Percentiles rank a stretch among this genome's conserved stretches.
Conservation (phyloP, 768 basidiomycete species). For the Cyclocybe aegerita region DNA sequence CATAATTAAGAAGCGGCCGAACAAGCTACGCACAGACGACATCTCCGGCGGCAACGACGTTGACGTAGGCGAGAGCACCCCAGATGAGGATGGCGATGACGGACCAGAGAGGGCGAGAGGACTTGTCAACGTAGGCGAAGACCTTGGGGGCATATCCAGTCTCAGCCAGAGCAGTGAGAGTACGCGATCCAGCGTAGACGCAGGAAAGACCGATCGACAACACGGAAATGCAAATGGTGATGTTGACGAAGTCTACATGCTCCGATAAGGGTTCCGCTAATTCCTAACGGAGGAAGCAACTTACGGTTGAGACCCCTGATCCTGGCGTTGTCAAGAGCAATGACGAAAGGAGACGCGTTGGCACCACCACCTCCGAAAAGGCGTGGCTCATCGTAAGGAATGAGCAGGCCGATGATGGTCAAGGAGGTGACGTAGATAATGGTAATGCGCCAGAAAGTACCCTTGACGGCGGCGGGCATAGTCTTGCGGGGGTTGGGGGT, state of each 20-base stretch:
- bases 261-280: not conserved
- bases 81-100: constrained; percentile 35
- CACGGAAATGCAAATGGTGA: constrained; percentile 45
- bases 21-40: constrained; percentile 33
- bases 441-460: constrained; percentile 49
- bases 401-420: constrained; percentile 40
- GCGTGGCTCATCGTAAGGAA: constrained; percentile 36
- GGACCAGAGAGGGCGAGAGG: constrained; percentile 42
- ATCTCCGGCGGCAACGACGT: constrained; percentile 32
- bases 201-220: constrained; percentile 45
- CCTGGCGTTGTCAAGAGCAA: constrained; percentile 36
- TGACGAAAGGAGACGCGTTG: constrained; percentile 47
- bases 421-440: constrained; percentile 44
- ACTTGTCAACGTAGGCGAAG: constrained; percentile 47
- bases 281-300: constrained; percentile 7
- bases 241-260: constrained; percentile 36
- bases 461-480: constrained; percentile 46
- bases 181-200: constrained; percentile 46
- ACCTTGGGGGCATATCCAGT: constrained; percentile 46
- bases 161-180: constrained; percentile 44
- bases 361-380: constrained; percentile 38
- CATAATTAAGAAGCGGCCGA: not conserved
- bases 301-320: constrained; percentile 42
- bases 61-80: constrained; percentile 41
- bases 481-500: constrained; percentile 44